Base-by-base conservation (phyloP, 2,329 filamentous ascomycete species). In the Neopestalotiopsis sp. region DNA sequence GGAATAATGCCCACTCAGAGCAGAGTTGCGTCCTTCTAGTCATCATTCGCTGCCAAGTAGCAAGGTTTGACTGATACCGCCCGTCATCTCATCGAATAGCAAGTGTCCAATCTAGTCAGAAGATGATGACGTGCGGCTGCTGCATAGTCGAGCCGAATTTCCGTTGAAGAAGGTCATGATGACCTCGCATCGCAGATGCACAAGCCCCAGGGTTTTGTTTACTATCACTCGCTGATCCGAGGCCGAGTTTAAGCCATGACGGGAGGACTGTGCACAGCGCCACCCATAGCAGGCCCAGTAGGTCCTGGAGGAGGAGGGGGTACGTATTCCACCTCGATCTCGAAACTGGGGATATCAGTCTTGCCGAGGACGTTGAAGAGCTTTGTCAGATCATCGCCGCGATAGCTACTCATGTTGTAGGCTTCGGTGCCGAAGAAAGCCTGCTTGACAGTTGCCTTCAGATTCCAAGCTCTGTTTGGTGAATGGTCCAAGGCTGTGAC, bases 331-430 rank as follows among this genome's bases (percentile, higher is more conserved):
- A 79, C 72, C 40, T 75, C 74, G 42, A 78, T 67, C 67, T 78
- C 77, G 62, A 79, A 76, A 52, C 70, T 62, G 3, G 77, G 77
- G 7, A 77, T 74, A 13, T 67, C 66, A 4, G 67, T 71, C 14
- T 66, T 67, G 34, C 69, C 65, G 20, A 73, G 57, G 32, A 69
- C 69, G 2, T 62, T 69, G 52, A 80, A 75, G 59, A 80, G 65
- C 62, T 71, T 67, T 1, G 72, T 70, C 34, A 81, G 58, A 69
- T 80, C 76, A 52, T 79, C 78, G 12, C 75, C 73, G 6, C 63
- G 65, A 65, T 76, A 80, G 57, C 68, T 66, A 12, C 69, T 73
- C 72, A 81, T 69, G 49, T 79, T 76, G 68, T 77, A 80, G 34
- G 70, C 69, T 67, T 74, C 74, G 64, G 68, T 69, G 24, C 72